Evolutionary conservation across 768 basidiomycete species (phyloP).

Genomic region (Rhodotorula graminis): DNA sequence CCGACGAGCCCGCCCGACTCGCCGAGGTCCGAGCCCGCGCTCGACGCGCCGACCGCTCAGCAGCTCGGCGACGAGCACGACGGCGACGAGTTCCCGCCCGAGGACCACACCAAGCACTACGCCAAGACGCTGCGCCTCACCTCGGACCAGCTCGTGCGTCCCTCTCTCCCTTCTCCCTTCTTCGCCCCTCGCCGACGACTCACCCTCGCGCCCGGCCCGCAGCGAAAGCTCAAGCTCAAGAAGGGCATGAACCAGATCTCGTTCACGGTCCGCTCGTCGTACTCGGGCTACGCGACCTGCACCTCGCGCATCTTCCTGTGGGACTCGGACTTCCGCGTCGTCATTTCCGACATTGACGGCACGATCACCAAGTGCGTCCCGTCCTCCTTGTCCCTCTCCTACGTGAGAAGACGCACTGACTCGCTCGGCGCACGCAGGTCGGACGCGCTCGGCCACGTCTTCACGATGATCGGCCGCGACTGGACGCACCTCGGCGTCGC

Average conservation of each 20-base stretch:
- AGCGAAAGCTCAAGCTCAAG: constrained; percentile 82
- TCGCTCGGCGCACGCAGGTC: constrained; percentile 55
- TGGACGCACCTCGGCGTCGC: constrained; percentile 98
- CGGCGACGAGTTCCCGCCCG: constrained; percentile 22
- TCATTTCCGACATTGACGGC: constrained; percentile 96
- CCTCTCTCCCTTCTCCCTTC: constrained; percentile 3
- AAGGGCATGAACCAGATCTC: constrained; percentile 85
- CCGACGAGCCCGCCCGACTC: constrained; percentile 42
- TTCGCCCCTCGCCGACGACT: neutral
- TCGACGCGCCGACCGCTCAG: neutral
- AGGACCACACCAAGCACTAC: constrained; percentile 54
- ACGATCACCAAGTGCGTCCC: constrained; percentile 87
- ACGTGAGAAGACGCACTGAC: no score
- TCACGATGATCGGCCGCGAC: constrained; percentile 94
- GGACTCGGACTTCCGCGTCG: constrained; percentile 83
- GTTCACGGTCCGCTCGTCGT: constrained; percentile 79
- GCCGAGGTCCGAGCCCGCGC: constrained; percentile 7
- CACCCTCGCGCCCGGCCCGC: neutral
- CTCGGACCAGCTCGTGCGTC: constrained; percentile 80
- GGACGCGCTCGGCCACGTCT: constrained; percentile 91
- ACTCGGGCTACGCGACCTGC: constrained; percentile 68
- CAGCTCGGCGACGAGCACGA: no score
- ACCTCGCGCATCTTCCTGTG: constrained; percentile 91
- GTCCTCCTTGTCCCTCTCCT: neutral
- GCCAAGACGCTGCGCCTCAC: constrained; percentile 90